Conservation (phyloP, 768 basidiomycete genomes). For the Saitozyma podzolica region DNA sequence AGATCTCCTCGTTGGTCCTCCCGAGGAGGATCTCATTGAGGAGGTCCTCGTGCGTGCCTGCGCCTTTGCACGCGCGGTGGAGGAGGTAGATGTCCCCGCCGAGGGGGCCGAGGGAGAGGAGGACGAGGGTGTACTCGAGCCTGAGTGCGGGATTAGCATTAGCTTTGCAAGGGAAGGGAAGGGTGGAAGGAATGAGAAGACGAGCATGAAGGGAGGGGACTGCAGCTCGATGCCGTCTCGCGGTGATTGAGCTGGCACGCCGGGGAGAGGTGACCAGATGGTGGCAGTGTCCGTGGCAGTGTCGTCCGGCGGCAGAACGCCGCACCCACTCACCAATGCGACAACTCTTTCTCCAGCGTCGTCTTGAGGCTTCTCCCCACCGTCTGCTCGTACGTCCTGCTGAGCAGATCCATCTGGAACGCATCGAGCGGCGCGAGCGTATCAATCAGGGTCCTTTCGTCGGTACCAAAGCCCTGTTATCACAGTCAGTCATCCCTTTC, state of each 20-base stretch:
- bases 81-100: constrained; percentile 49
- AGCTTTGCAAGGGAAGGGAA: constrained; percentile 4
- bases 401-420: constrained; percentile 50
- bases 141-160: constrained; percentile 13
- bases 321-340: constrained; percentile 40
- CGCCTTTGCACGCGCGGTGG: constrained; percentile 48
- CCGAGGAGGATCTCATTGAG: constrained; percentile 52
- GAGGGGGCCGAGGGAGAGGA: constrained; percentile 49
- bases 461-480: constrained; percentile 47
- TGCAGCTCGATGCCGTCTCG: no score
- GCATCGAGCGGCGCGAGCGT: constrained; percentile 45
- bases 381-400: constrained; percentile 48
- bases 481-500: background rate
- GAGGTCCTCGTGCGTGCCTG: constrained; percentile 53
- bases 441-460: constrained; percentile 48
- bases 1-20: constrained; percentile 52
- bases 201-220: background rate
- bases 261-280: no score
- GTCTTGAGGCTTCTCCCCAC: constrained; percentile 42
- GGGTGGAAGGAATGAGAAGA: no score
- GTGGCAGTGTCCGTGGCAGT: background rate
- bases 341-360: constrained; percentile 52
- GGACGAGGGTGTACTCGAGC: constrained; percentile 51
- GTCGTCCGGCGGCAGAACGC: background rate
- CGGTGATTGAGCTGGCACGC: no score